Base-by-base conservation (phyloP, 495 filamentous ascomycete genomes). In the Talaromyces nanjingensis region DNA sequence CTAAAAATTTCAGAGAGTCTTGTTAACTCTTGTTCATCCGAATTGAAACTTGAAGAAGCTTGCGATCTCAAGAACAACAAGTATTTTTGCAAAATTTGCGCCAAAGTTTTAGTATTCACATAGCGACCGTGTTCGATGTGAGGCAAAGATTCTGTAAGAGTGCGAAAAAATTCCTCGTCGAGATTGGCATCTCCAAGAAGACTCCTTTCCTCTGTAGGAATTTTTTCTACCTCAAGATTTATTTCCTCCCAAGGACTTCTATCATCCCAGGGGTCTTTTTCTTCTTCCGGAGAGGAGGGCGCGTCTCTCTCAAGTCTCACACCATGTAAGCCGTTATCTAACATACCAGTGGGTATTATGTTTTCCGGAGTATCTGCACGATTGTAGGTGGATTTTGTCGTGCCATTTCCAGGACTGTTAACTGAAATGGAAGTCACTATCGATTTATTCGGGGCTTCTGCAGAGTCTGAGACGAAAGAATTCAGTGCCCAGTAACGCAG, bases 1-100 rank as follows among this genome's bases (percentile, higher is more conserved):
- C 70, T 66, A 39, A 85, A 83, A 16, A 82, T 72, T 11, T 70
- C 54, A 31, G 65, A 83, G 53, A 20, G 72, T 71, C 14, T 22
- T 11, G 6, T n/a, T 34, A 60, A 29, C 42, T 34, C 47, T 34
- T 62, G 4, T 29, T 25, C 11, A 37, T 29, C 25, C 9, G 37
- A 29, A 37, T 53, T 34, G n/a, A 24, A 9, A 37, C n/a, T 18
- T 31, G 5, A 42, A 25, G 39, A 31, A 33, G 45, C 7, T 47
- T 27, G 42, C 47, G 16, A 20, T 11, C 6, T 49, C 42, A 54
- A 49, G 0, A 24, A n/a, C 16, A 22, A 16, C 27, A 62, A 20
- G 29, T 62, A 62, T 16, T 62, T 52, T 12, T 62, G 42, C 45
- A 62, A 24, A 54, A 62, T 62, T 25, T 11, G 22, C 11, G 53